phyloP scores from a whole-genome alignment of 108 stramenopile species.

The Cyclostephanos invisitatus region DNA sequence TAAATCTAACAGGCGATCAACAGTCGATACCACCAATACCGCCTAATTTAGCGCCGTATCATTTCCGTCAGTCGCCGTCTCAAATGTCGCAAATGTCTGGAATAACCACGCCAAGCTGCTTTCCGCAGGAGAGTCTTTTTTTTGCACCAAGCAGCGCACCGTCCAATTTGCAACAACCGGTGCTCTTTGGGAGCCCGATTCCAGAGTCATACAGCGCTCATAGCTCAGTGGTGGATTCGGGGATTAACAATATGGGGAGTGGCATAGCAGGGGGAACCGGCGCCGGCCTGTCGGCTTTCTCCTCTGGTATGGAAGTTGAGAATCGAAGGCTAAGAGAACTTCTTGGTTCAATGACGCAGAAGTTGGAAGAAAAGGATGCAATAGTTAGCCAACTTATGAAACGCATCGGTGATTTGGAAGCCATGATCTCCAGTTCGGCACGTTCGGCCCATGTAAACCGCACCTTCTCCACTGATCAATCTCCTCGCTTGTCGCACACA shows the following conservation, averaged over 20 bases:
- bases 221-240: background rate
- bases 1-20: conserved; percentile 2
- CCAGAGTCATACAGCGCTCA: background rate
- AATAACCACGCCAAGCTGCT: conserved; percentile 37
- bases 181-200: conserved; percentile 5
- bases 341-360: conserved; percentile 22
- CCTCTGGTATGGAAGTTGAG: conserved; percentile 34
- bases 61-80: conserved; percentile 26
- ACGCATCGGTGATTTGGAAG: conserved; percentile 40
- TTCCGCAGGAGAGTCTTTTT: conserved; percentile 17
- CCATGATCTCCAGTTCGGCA: conserved; percentile 2
- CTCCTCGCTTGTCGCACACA: background rate
- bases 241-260: background rate
- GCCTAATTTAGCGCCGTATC: conserved; percentile 9
- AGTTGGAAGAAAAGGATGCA: conserved; percentile 45
- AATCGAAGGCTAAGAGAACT: conserved; percentile 28
- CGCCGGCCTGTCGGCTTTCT: conserved; percentile 13
- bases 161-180: conserved; percentile 17
- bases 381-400: conserved; percentile 46
- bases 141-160: background rate
- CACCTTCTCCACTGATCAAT: background rate
- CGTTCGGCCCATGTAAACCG: background rate
- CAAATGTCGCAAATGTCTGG: conserved; percentile 34
- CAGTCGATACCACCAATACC: background rate
- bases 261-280: background rate